phyloP scores from a whole-genome alignment of 257 asterid species.

The Ajuga chamaepitys region DNA sequence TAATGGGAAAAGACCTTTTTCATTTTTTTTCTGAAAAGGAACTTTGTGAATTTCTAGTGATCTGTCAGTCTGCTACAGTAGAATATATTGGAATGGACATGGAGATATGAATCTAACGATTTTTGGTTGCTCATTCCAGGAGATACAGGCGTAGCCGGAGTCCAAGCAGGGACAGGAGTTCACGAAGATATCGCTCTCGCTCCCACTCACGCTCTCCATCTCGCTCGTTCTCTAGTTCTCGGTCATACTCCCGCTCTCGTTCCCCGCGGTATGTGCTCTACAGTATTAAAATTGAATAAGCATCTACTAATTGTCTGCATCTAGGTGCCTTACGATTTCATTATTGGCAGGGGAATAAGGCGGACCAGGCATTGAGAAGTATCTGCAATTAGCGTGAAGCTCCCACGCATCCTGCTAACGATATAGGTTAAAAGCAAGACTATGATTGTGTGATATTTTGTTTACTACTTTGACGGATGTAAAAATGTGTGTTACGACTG shows the following conservation, averaged over 20 bases:
- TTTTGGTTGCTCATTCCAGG: conserved; percentile 24
- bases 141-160: conserved; percentile 67
- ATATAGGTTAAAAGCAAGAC: neutral
- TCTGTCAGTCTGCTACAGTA: neutral
- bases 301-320: neutral
- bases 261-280: conserved; percentile 54
- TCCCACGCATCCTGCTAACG: neutral
- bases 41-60: neutral
- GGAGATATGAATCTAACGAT: neutral
- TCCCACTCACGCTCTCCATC: conserved; percentile 38
- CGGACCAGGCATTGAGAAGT: conserved; percentile 48
- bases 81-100: neutral
- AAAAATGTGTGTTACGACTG: no score
- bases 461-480: no score
- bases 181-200: conserved; percentile 30
- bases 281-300: neutral
- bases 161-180: conserved; percentile 55
- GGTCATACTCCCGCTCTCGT: conserved; percentile 45
- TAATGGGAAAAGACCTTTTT: neutral
- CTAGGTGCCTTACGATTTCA: neutral
- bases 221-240: conserved; percentile 41
- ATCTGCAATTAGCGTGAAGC: neutral
- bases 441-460: neutral
- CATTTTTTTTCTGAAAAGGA: neutral
- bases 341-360: conserved; percentile 47